phyloP scores from a whole-genome alignment of 1,284 basidiomycete species.

The Trametes pubescens region DNA sequence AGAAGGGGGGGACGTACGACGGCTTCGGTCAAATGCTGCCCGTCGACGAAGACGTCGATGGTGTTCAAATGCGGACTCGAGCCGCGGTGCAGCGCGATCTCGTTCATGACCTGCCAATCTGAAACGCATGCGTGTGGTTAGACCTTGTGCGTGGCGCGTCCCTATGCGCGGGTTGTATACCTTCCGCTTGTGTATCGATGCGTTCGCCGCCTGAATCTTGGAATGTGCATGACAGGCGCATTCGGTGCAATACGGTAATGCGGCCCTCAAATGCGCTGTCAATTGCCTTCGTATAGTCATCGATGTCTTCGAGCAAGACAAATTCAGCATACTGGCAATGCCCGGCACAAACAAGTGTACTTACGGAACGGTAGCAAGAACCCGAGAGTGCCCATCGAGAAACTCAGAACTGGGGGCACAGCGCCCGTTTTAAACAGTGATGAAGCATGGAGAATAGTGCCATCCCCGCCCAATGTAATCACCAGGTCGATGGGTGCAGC shows the following conservation, averaged over 20 bases:
- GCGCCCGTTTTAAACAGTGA: slow-evolving; percentile 89
- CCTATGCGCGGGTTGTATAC: slow-evolving; percentile 42
- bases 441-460: slow-evolving; percentile 94
- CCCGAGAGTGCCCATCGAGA: slow-evolving; percentile 95
- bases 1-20: slow-evolving; percentile 68
- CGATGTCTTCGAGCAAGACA: slow-evolving; percentile 65
- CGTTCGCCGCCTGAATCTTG: slow-evolving; percentile 66
- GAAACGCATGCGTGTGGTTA: neutral
- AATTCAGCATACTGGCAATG: neutral
- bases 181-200: slow-evolving; percentile 63
- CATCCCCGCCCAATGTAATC: slow-evolving; percentile 94
- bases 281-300: slow-evolving; percentile 82
- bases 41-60: slow-evolving; percentile 96
- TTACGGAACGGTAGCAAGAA: slow-evolving; percentile 94
- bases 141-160: neutral
- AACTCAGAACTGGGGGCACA: slow-evolving; percentile 94
- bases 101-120: slow-evolving; percentile 99
- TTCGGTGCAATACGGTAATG: slow-evolving; percentile 84
- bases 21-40: slow-evolving; percentile 93
- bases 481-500: slow-evolving; percentile 82
- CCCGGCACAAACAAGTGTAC: slow-evolving; percentile 42
- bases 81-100: slow-evolving; percentile 92
- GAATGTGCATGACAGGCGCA: slow-evolving; percentile 87
- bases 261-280: slow-evolving; percentile 79
- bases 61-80: slow-evolving; percentile 92